Percentiles rank a stretch among this genome's conserved stretches.
phyloP scores from a whole-genome alignment of 2,329 filamentous ascomycete species.

The Ilyonectria mors-panacis region DNA sequence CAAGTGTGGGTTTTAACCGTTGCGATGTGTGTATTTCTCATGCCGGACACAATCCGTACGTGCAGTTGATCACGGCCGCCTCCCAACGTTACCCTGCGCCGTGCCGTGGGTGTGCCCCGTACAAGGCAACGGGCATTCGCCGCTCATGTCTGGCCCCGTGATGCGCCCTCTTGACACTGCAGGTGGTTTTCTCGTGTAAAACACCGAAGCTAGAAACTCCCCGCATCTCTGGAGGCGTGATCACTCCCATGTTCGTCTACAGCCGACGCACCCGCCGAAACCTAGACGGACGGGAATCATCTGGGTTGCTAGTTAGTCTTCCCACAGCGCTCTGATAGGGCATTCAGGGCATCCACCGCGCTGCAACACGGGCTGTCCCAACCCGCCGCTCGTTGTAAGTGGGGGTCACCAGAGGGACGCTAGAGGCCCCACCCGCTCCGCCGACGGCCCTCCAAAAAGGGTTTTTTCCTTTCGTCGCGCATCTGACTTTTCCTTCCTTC shows the following conservation, averaged over 20 bases:
- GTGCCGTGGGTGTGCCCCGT: background rate
- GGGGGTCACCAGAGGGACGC: background rate
- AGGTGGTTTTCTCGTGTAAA: background rate
- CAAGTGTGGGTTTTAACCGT: background rate
- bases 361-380: background rate
- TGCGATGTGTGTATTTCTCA: background rate
- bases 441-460: background rate
- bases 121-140: too few species aligned
- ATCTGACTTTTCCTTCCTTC: constrained; percentile 32
- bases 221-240: constrained; percentile 12
- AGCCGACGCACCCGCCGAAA: background rate
- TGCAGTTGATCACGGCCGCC: constrained; percentile 2
- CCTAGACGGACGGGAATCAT: background rate
- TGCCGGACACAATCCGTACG: background rate
- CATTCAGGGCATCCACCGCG: background rate
- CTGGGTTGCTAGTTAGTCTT: background rate
- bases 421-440: background rate
- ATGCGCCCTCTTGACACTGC: constrained; percentile 15
- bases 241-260: background rate
- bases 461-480: constrained; percentile 2
- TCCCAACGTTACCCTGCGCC: background rate
- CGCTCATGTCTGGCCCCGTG: constrained; percentile 16
- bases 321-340: constrained; percentile 1
- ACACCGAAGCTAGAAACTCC: constrained; percentile 4
- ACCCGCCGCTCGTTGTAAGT: background rate